A percentile compares a stretch with the other conserved stretches of the same genome.
These are phyloP conservation scores for Colletotrichum orbiculare DNA, from an alignment of 2,329 filamentous ascomycete genomes.

Conservation along the genomic window DNA sequence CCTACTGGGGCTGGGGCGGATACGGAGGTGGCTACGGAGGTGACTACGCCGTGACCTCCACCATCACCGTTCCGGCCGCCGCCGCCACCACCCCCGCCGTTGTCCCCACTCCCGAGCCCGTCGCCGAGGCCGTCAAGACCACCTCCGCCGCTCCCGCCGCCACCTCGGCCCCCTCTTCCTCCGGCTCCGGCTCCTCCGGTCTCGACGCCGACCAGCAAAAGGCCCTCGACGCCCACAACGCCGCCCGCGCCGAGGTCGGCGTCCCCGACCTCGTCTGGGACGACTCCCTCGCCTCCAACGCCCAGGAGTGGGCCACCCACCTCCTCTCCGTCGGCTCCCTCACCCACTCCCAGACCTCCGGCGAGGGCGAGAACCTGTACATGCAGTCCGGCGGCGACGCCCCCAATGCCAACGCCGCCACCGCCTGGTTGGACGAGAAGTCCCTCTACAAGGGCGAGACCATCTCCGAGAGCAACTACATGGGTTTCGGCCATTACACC, in stretches of 20 bases:
- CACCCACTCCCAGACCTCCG: slow-evolving; percentile 28
- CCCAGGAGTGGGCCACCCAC: slow-evolving; percentile 37
- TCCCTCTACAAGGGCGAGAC: slow-evolving; percentile 31
- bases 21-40: not conserved
- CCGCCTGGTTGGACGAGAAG: slow-evolving; percentile 35
- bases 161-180: slow-evolving; percentile 16
- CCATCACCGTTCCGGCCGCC: slow-evolving; percentile 6
- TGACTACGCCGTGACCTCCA: slow-evolving; percentile 8
- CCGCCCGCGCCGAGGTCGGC: slow-evolving; percentile 33
- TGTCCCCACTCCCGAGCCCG: slow-evolving; percentile 9
- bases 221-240: slow-evolving; percentile 36
- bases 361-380: slow-evolving; percentile 37
- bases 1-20: slow-evolving; percentile 24
- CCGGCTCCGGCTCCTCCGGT: slow-evolving; percentile 29
- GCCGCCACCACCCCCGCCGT: slow-evolving; percentile 5
- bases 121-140: slow-evolving; percentile 37
- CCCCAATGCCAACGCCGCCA: slow-evolving; percentile 31
- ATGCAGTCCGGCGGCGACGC: slow-evolving; percentile 29
- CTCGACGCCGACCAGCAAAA: slow-evolving; percentile 29
- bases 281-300: slow-evolving; percentile 43
- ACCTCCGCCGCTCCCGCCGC: slow-evolving; percentile 37
- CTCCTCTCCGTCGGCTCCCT: slow-evolving; percentile 33
- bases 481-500: slow-evolving; percentile 45
- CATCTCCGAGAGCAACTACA: slow-evolving; percentile 34
- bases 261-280: slow-evolving; percentile 40